Evolutionary conservation across 2,329 filamentous ascomycete species (phyloP).

Genomic region (Claviceps fusiformis): DNA sequence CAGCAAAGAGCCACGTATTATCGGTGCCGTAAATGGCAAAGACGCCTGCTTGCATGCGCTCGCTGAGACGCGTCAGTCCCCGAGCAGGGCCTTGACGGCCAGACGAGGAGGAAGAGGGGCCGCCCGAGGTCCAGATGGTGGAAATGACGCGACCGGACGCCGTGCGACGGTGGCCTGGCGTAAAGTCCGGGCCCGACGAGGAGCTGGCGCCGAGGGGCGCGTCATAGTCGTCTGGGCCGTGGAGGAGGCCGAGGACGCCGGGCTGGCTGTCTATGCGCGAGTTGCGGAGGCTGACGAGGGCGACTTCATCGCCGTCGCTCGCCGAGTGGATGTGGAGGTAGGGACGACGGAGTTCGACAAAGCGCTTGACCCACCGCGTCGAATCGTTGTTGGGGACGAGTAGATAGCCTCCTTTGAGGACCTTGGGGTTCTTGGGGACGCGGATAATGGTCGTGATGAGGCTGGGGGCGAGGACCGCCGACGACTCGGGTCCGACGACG

Average conservation of each 20-base stretch:
- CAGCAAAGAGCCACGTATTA: constrained; percentile 91
- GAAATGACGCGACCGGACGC: constrained; percentile 39
- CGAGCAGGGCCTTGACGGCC: constrained; percentile 9
- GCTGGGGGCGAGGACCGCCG: constrained; percentile 41
- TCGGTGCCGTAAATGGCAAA: constrained; percentile 91
- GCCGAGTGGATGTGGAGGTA: constrained; percentile 85
- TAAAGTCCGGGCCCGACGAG: constrained; percentile 19
- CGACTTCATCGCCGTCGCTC: constrained; percentile 78
- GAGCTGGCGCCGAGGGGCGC: constrained; percentile 19
- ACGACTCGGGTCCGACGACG: constrained; percentile 31
- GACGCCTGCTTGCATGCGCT: constrained; percentile 54
- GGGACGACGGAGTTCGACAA: constrained; percentile 79
- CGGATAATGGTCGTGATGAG: constrained; percentile 66
- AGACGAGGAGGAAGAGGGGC: constrained; percentile 10
- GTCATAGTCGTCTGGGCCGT: constrained; percentile 30
- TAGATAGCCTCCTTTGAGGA: constrained; percentile 79
- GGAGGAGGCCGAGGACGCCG: constrained; percentile 66
- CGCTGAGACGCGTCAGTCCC: constrained; percentile 40
- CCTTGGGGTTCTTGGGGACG: constrained; percentile 64
- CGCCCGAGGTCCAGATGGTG: constrained; percentile 38
- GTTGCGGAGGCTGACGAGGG: constrained; percentile 76
- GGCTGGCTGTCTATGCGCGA: constrained; percentile 87
- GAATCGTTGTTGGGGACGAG: constrained; percentile 72
- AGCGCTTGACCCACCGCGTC: constrained; percentile 78
- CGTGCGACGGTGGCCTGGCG: constrained; percentile 34